phyloP scores from a whole-genome alignment of 257 asterid species.

The Ilex aquifolium region DNA sequence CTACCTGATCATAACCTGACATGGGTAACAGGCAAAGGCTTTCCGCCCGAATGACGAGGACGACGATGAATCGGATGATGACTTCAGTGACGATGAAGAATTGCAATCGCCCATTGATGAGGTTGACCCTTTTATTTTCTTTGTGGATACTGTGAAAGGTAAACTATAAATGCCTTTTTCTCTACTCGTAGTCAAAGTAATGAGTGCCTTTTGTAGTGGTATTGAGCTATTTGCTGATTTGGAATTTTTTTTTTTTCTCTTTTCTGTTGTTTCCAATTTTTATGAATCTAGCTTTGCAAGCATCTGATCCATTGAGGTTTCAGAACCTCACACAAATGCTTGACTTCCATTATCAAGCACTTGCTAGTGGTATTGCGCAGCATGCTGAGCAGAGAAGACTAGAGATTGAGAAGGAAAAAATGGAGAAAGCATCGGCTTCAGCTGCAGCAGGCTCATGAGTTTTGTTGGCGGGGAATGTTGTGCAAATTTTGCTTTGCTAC shows the following conservation, averaged over 20 bases:
- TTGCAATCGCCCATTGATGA: conserved; percentile 96
- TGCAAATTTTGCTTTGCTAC: conserved; percentile 19
- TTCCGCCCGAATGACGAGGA: conserved; percentile 62
- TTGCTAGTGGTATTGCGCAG: conserved; percentile 91
- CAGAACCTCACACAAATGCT: conserved; percentile 80
- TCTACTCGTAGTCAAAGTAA: not conserved
- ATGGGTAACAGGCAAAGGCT: conserved; percentile 67
- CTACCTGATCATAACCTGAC: not conserved
- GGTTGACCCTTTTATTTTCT: conserved; percentile 85
- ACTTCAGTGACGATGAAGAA: conserved; percentile 95
- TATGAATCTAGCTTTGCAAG: conserved; percentile 65
- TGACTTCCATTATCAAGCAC: conserved; percentile 80
- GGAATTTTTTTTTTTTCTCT: conserved; percentile 3
- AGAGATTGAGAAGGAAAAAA: conserved; percentile 72
- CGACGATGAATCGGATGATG: conserved; percentile 75
- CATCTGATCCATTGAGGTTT: conserved; percentile 73
- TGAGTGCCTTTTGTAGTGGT: not conserved
- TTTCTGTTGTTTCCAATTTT: conserved; percentile 1
- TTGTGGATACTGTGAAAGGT: conserved; percentile 89
- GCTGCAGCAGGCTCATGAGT: conserved; percentile 47
- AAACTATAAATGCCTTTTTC: conserved; percentile 2
- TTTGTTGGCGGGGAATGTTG: conserved; percentile 5
- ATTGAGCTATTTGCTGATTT: conserved; percentile 6
- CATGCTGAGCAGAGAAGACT: conserved; percentile 79
- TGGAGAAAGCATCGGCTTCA: conserved; percentile 52